Evolutionary conservation across 2,329 filamentous ascomycete genomes (phyloP), one percentile per base, ranked within the genome.

Genomic region (Claviceps pazoutovae): DNA sequence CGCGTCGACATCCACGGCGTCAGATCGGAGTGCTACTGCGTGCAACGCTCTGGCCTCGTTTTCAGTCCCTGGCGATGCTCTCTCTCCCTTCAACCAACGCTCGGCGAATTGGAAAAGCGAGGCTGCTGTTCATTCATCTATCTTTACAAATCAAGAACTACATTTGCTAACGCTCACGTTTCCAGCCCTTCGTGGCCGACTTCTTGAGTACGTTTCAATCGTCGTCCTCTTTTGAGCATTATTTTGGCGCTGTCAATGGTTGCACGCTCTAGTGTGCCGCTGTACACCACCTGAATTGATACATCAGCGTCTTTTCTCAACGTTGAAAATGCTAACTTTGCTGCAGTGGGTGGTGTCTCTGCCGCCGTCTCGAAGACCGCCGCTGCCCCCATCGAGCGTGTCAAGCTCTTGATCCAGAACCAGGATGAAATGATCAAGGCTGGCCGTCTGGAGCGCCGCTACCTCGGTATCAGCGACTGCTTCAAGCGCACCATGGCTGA

Each of bases 341-440:
- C 9, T 65, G 69, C 65, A 95, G 89, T 98, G 93, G 93, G 93
- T 86, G 93, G 93, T 96, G 86, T 98, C 66, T 96, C 93, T 71
- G 93, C 93, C 75, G 93, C 93, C 75, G 90, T 98, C 85, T 98
- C 93, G 73, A 98, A 98, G 89, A 98, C 93, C 65, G 93, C 93
- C 70, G 93, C 93, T 72, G 93, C 93, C 78, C 93, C 93, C 77
- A 98, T 98, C 68, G 93, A 98, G 90, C 93, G 93, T 89, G 86
- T 98, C 79, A 98, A 98, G 90, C 93, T 98, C 71, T 88, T 98
- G 71, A 94, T 98, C 80, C 93, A 98, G 83, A 98, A 98, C 82
- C 93, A 98, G 93, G 93, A 98, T 93, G 93, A 98, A 83, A 98
- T 98, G 93, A 78, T 98, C 68, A 95, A 95, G 84, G 75, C 84